Percentiles rank a stretch among this genome's conserved stretches.
Evolutionary conservation across 192 early-diverging fungal species (phyloP).

Genomic region (Diversispora epigaea): DNA sequence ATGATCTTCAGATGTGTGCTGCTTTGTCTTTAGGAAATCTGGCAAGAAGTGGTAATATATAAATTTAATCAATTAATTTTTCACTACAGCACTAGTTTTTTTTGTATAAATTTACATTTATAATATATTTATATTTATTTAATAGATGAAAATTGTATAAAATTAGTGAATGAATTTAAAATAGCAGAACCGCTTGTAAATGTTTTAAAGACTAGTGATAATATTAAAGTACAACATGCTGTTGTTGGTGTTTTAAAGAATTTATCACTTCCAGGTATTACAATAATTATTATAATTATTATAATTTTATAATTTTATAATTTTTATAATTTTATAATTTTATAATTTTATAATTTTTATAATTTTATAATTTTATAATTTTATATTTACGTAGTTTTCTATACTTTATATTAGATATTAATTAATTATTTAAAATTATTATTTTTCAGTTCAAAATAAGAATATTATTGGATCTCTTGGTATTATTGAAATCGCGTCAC

Average conservation of each 20-base stretch:
- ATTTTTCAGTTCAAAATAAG: constrained; percentile 47
- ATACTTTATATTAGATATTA: not conserved
- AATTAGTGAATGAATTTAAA: constrained; percentile 56
- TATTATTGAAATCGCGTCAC: constrained; percentile 45
- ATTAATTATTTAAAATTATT: not conserved
- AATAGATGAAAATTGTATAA: constrained; percentile 62
- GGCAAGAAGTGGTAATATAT: constrained; percentile 53
- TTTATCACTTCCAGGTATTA: constrained; percentile 59
- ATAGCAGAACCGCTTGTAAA: constrained; percentile 57
- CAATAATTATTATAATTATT: not conserved
- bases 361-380: not conserved
- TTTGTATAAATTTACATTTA: not conserved
- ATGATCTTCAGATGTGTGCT: constrained; percentile 54
- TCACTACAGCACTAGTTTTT: not conserved
- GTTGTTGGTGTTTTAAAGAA: constrained; percentile 68
- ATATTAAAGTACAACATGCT: constrained; percentile 54
- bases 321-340: not conserved
- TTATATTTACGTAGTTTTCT: not conserved
- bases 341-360: not conserved
- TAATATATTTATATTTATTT: not conserved
- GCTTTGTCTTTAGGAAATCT: constrained; percentile 69
- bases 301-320: not conserved
- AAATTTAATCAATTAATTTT: not conserved
- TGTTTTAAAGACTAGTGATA: constrained; percentile 46
- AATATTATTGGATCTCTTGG: constrained; percentile 49